Evolutionary conservation across 768 basidiomycete genomes (phyloP), one percentile per base, ranked within the genome.

Genomic region (Dentipellis sp.): DNA sequence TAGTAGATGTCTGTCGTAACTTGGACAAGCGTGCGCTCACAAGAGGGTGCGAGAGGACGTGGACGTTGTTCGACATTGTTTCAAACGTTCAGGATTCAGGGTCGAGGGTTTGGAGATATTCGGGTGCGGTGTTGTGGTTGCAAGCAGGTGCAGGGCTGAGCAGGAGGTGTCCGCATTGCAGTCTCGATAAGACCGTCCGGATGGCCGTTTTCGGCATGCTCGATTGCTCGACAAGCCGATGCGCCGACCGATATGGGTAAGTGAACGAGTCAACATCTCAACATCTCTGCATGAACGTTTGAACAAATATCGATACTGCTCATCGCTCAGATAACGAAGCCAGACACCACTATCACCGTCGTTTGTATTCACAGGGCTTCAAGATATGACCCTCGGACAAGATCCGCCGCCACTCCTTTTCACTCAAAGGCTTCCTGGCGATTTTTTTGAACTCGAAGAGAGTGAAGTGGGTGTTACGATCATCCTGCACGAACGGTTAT

Each of bases 291-390:
- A 29, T 29, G 29, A 29, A 29, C 29, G 29, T 29, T 29, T 29
- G 29, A 29, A 29, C 29, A 29, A 29, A 29, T 29, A 29, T 29
- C 6, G 29, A 3, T 3, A 29, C 29, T 29, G 29, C 29, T 29
- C 29, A 29, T 29, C 29, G 29, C 29, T 29, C 29, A 29, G 29
- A 29, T 29, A 29, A 29, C 29, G 29, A 6, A 29, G 29, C 29
- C 29, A 29, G 29, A 29, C 6, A 29, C 29, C 12, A 45, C n/a
- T 45, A 23, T 78, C 70, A 95, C 65, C 93, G 77, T 62, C 88
- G 78, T 68, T 95, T 97, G 68, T 97, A 97, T 72, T 95, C 90
- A 69, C 93, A 97, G 37, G 94, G 84, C 68, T 91, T 91, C 56
- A 97, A 74, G 38, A 89, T 63, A 55, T 68, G 65, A 14, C 82